Base-by-base conservation (phyloP, 2,329 filamentous ascomycete species). In the Metarhizium sp. region DNA sequence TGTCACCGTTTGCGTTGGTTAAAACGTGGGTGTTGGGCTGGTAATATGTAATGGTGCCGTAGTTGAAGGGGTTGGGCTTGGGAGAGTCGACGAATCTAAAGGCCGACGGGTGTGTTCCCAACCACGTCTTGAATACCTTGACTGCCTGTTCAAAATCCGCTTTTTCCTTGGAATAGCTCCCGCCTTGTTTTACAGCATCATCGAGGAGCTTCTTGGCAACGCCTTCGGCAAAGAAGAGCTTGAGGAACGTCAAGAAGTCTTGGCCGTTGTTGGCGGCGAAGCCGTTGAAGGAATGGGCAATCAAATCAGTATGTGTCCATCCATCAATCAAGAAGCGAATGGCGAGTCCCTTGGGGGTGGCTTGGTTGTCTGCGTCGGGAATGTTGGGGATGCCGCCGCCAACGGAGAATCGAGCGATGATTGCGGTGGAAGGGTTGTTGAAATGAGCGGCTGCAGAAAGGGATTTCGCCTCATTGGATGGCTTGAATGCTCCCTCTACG, bases 401-500 rank as follows among this genome's bases (percentile, higher is more conserved):
- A 1, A 55, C 20, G 14, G 56, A 57, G 18, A 57, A 57, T 38
- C 56, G 51, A 2, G 53, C 56, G 5, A 55, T 20, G 38, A 57
- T 53, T 18, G 53, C 32, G 1, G 56, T 57, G 8, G 50, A 52
- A 11, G 56, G 36, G 16, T 50, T 36, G n/a, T 30, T 50, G 32
- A 57, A 57, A 30, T 57, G 56, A 30, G 53, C 48, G 6, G 56
- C 56, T 11, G 10, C 32, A 13, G 56, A 57, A 7, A 55, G 36
- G 6, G 51, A 16, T 42, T 55, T 55, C 16, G 56, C 56, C n/a
- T 57, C 49, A 16, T 45, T 18, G 18, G 53, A 48, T 25, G 56
- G 56, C 4, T 38, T 46, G 45, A 73, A 56, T 25, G 50, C 43
- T 2, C 55, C 55, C 20, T 34, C 18, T n/a, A 59, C 52, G 30